Percentiles rank a stretch among this genome's conserved stretches.
Conservation (phyloP, 106 monocot genomes). For the Apostasia shenzhenica region DNA sequence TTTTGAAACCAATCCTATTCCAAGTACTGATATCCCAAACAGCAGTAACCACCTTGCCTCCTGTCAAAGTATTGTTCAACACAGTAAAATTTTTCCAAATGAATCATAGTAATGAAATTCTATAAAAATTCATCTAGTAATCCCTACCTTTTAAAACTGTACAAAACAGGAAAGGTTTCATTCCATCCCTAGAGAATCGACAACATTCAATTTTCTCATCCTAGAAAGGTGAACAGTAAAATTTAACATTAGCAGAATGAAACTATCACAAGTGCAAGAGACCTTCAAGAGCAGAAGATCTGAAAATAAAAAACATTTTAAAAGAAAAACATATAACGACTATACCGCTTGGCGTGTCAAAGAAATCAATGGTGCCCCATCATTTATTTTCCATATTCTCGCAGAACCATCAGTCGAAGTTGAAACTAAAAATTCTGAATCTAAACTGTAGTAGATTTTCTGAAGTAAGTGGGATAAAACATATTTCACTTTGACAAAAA, state of each 20-base stretch:
- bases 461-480: no score
- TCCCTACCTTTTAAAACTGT: constrained; percentile 68
- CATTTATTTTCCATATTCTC: constrained; percentile 93
- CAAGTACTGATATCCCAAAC: constrained; percentile 96
- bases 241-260: background rate
- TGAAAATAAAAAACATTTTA: background rate
- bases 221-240: constrained; percentile 21
- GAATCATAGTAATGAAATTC: no score
- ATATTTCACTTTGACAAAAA: no score
- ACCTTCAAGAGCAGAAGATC: background rate
- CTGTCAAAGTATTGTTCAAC: constrained; percentile 17
- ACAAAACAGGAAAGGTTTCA: constrained; percentile 85
- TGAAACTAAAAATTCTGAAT: constrained; percentile 83
- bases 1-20: constrained; percentile 87
- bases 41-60: constrained; percentile 37
- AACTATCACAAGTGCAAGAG: background rate
- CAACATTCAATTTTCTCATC: constrained; percentile 98
- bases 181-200: constrained; percentile 94
- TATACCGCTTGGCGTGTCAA: constrained; percentile 60
- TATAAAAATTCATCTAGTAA: background rate
- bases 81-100: no score
- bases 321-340: background rate
- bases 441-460: constrained; percentile 54
- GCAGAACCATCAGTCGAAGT: constrained; percentile 92
- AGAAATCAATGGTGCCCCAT: constrained; percentile 66